These are phyloP conservation scores for Termitomyces bulborhizus DNA, from an alignment of 768 basidiomycete genomes.

Conservation along the genomic window DNA sequence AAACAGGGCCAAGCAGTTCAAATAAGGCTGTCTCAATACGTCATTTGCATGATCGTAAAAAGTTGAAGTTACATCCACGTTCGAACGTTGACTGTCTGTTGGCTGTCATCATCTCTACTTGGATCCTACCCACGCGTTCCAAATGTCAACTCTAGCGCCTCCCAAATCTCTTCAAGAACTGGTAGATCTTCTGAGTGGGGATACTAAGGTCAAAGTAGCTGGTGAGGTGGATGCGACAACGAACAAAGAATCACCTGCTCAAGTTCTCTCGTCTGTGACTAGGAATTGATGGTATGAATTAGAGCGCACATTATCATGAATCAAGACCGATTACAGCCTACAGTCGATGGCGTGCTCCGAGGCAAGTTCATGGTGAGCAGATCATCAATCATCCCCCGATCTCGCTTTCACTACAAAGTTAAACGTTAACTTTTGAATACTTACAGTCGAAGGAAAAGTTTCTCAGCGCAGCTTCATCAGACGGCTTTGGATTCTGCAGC, in stretches of 20 bases:
- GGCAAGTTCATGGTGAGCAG: conserved; percentile 83
- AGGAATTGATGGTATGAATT: conserved; percentile 60
- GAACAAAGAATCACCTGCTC: not conserved
- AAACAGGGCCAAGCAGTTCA: too few species aligned
- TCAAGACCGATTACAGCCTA: not conserved
- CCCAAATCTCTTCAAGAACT: conserved; percentile 49
- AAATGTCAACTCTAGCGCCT: not conserved
- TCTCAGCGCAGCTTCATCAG: conserved; percentile 66
- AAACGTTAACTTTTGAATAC: conserved; percentile 1
- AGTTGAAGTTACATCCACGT: too few species aligned
- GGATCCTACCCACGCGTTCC: not conserved
- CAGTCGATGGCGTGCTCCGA: conserved; percentile 89
- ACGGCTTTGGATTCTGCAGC: conserved; percentile 91
- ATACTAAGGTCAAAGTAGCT: conserved; percentile 90
- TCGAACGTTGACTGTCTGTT: too few species aligned
- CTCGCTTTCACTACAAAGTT: not conserved
- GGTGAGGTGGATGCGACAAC: conserved; percentile 42
- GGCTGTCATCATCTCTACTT: too few species aligned
- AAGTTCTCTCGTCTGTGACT: not conserved
- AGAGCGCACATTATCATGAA: not conserved
- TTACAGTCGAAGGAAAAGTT: conserved; percentile 90
- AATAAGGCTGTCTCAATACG: too few species aligned
- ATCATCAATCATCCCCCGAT: not conserved
- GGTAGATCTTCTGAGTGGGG: conserved; percentile 41
- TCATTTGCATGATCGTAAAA: too few species aligned